phyloP scores from a whole-genome alignment of 1,139 yeast species.

The Saccharomycopsis hybrid region DNA sequence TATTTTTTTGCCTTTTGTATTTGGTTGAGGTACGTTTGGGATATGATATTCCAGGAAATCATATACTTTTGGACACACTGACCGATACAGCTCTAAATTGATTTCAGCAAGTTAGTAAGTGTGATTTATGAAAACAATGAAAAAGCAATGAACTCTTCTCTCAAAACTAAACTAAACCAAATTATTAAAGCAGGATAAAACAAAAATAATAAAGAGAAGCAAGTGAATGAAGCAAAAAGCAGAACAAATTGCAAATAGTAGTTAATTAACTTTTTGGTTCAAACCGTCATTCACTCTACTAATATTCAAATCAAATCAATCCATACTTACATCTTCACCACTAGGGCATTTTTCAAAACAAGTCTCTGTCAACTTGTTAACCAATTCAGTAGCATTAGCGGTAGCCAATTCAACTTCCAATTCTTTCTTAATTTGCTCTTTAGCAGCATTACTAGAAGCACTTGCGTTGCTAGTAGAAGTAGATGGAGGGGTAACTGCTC shows the following conservation, averaged over 20 bases:
- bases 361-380: slow-evolving; percentile 80
- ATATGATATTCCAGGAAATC: slow-evolving; percentile 84
- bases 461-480: slow-evolving; percentile 27
- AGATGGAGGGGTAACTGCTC: slow-evolving; percentile 26
- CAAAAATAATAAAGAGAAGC: background rate
- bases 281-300: slow-evolving; percentile 66
- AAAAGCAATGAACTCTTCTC: too few relatives aligned
- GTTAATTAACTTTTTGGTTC: slow-evolving; percentile 44
- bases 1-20: slow-evolving; percentile 45
- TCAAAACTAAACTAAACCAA: background rate
- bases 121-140: background rate
- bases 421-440: slow-evolving; percentile 62
- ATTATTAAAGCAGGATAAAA: background rate
- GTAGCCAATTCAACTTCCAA: slow-evolving; percentile 80
- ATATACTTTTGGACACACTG: slow-evolving; percentile 83
- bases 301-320: too few relatives aligned
- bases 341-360: slow-evolving; percentile 71
- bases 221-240: background rate
- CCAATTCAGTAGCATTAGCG: slow-evolving; percentile 83
- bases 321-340: slow-evolving; percentile 43
- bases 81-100: slow-evolving; percentile 33
- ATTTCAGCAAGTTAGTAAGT: background rate
- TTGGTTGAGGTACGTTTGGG: slow-evolving; percentile 67
- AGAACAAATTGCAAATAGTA: background rate
- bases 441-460: slow-evolving; percentile 33